A percentile compares a stretch with the other conserved stretches of the same genome.
Evolutionary conservation across 768 basidiomycete genomes (phyloP).

Genomic region (Suillus hirtellus): DNA sequence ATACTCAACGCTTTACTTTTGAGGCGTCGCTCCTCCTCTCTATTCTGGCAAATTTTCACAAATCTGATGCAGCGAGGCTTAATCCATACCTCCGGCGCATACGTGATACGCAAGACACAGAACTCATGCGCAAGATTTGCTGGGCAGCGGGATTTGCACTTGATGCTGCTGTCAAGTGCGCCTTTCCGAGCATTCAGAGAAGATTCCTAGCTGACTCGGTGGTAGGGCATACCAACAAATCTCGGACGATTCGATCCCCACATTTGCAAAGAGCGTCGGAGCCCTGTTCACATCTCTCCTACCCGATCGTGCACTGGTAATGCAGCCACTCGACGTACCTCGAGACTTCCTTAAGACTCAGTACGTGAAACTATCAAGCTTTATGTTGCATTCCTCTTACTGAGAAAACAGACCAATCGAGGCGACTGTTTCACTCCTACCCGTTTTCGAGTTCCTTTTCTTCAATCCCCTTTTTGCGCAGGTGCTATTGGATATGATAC

Average conservation of each 20-base stretch:
- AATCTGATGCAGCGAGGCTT: conserved; percentile 66
- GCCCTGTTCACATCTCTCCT: conserved; percentile 53
- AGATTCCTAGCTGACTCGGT: neutral
- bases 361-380: conserved; percentile 33
- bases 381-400: conserved; percentile 1
- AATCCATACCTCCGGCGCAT: conserved; percentile 66
- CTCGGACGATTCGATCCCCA: conserved; percentile 51
- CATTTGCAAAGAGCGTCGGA: conserved; percentile 50
- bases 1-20: conserved; percentile 56
- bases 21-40: conserved; percentile 62
- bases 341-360: conserved; percentile 58
- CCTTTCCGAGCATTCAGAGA: neutral
- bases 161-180: conserved; percentile 52
- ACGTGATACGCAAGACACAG: conserved; percentile 45
- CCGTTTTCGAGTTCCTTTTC: conserved; percentile 61
- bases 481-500: conserved; percentile 43
- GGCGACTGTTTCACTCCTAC: conserved; percentile 56
- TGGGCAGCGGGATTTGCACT: conserved; percentile 57
- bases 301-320: conserved; percentile 53
- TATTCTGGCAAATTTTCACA: conserved; percentile 69
- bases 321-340: conserved; percentile 46
- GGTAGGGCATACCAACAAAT: conserved; percentile 58
- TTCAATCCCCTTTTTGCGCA: conserved; percentile 50
- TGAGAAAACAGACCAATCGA: conserved; percentile 58
- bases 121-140: conserved; percentile 56